These are phyloP conservation scores for Cutaneotrichosporon sp. DNA, from an alignment of 1,284 basidiomycete genomes.

Conservation along the genomic window DNA sequence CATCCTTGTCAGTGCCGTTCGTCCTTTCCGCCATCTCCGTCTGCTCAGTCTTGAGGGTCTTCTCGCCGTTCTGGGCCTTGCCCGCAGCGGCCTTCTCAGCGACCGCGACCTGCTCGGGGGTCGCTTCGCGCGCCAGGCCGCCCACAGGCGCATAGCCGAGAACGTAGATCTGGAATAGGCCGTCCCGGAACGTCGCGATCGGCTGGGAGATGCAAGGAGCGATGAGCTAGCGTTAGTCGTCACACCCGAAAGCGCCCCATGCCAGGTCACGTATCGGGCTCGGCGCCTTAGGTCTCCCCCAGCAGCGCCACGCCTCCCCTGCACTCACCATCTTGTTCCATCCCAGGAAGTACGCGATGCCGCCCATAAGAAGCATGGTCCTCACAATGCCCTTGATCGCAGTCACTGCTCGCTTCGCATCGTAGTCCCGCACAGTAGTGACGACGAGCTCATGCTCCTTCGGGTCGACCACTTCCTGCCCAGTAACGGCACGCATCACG, in stretches of 20 bases:
- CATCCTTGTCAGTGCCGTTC: too few species aligned
- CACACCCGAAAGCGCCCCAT: neutral
- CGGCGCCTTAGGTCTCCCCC: too few species aligned
- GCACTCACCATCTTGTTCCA: constrained; percentile 5
- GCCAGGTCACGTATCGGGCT: too few species aligned
- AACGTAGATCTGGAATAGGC: neutral
- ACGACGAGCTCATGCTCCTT: neutral
- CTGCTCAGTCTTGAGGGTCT: too few species aligned
- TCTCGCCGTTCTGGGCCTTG: too few species aligned
- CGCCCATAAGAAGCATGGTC: neutral
- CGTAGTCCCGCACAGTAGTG: neutral
- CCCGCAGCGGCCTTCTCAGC: neutral
- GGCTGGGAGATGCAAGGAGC: neutral
- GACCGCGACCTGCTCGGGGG: constrained; percentile 1
- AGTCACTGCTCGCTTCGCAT: neutral
- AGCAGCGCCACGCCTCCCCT: neutral
- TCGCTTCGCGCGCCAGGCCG: neutral
- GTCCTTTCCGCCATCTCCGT: too few species aligned
- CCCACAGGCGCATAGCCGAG: neutral
- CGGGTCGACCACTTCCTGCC: neutral
- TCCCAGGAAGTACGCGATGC: neutral
- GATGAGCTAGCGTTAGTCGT: constrained; percentile 1
- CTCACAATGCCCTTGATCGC: neutral
- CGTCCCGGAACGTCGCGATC: neutral
- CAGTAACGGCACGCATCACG: neutral